Conservation (phyloP, 1,139 yeast genomes). For the Saccharomyces uvarum region DNA sequence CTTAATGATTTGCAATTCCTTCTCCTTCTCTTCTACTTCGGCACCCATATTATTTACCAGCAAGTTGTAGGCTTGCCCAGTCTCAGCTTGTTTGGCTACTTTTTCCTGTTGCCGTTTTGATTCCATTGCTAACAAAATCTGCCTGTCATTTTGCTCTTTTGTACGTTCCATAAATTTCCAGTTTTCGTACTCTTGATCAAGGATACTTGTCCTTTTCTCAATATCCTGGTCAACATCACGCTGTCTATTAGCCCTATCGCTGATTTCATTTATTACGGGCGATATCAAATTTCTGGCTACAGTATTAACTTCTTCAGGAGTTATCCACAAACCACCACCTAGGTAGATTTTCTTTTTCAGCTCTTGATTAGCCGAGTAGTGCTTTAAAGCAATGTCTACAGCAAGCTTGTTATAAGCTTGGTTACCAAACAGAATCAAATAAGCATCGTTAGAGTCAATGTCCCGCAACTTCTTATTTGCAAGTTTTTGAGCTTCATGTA, state of each 20-base stretch:
- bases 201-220: conserved; percentile 41
- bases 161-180: conserved; percentile 31
- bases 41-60: background rate
- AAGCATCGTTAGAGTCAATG: conserved; percentile 36
- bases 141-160: conserved; percentile 26
- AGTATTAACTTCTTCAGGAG: conserved; percentile 65
- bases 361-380: conserved; percentile 36
- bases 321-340: conserved; percentile 84
- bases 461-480: conserved; percentile 45
- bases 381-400: conserved; percentile 44
- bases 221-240: conserved; percentile 58
- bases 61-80: conserved; percentile 9
- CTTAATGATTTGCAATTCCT: conserved; percentile 23
- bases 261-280: conserved; percentile 78
- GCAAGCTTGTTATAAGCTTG: conserved; percentile 42
- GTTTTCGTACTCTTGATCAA: conserved; percentile 29
- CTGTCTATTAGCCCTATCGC: conserved; percentile 62
- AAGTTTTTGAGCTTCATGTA: conserved; percentile 52
- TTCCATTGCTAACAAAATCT: conserved; percentile 35
- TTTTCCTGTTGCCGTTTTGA: background rate
- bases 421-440: conserved; percentile 32
- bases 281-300: conserved; percentile 77
- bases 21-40: conserved; percentile 18
- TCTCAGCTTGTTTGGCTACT: background rate
- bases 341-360: conserved; percentile 42